These are phyloP conservation scores for Peterozyma toletana DNA, from an alignment of 805 yeast genomes.

Conservation along the genomic window DNA sequence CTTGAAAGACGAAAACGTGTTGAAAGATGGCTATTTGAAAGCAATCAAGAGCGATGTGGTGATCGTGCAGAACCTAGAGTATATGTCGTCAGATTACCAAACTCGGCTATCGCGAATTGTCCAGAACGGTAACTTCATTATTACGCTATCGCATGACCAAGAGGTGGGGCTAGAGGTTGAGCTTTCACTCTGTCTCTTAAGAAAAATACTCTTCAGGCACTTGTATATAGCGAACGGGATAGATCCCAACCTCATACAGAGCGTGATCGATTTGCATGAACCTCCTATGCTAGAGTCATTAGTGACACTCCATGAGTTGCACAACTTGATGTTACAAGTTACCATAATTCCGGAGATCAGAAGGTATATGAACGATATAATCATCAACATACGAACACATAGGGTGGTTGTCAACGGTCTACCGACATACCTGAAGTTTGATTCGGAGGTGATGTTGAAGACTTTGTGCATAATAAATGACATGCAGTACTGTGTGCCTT, in stretches of 20 bases:
- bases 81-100: conserved; percentile 2
- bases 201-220: no score
- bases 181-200: no score
- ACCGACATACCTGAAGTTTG: conserved; percentile 36
- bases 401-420: conserved; percentile 47
- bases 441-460: conserved; percentile 31
- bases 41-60: neutral
- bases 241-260: no score
- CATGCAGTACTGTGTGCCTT: conserved; percentile 41
- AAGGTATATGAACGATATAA: conserved; percentile 50
- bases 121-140: no score
- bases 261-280: no score
- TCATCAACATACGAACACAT: conserved; percentile 45
- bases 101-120: neutral
- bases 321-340: no score
- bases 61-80: conserved; percentile 11
- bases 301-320: no score
- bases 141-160: no score
- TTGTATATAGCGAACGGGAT: no score
- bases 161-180: no score
- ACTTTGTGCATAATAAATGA: conserved; percentile 34
- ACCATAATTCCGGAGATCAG: conserved; percentile 40
- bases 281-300: no score
- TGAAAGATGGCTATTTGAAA: no score
- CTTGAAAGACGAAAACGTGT: neutral